Evolutionary conservation across 441 rosid genomes (phyloP), one percentile per base, ranked within the genome.

Genomic region (Theobroma grandiflorum): DNA sequence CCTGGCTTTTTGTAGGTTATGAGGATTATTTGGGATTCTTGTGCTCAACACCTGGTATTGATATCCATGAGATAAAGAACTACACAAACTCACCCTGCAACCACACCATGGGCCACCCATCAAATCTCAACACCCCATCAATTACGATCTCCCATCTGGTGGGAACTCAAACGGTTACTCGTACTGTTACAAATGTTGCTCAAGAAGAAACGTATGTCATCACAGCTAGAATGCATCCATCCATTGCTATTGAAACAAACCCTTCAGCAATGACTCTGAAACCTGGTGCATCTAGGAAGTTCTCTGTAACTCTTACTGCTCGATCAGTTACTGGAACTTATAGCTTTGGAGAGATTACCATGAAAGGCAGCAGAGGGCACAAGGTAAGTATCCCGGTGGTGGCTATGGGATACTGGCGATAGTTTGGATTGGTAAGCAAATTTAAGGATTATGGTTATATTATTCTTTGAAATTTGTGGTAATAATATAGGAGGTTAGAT

Each of bases 331-430:
- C 91, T 0, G 94, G 97, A 82, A 78, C 66, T 22, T 96, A 96
- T 82, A 91, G 95, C 88, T 96, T 95, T 10, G 99, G 99, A 72
- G 91, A 91, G 81, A 84, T 96, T 63, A 55, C 84, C 65, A 72
- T 96, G 92, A 96, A 95, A 89, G 99, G 99, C 57, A 96, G 96
- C 88, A 76, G 98, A 72, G 98, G 99, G 58, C 99, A 96, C 84
- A 91, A 85, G 87, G 98, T 94, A 77, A 91, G 84, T 80, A 80
- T 96, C 81, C 98, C 98, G 0, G 99, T 96, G 81, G 94, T 89
- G 74, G 96, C 94, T 3, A 87, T 92, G 91, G 99, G 94, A 79
- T 88, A 91, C 61, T 74, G 79, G 93, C 85, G 96, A 83, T 93
- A 87, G 87, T 72, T 45, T 78, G 81, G 55, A 47, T 53, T 62